Evolutionary conservation across 306 rosid genomes (phyloP), one percentile per base, ranked within the genome.

Genomic region (Malus orientalis): DNA sequence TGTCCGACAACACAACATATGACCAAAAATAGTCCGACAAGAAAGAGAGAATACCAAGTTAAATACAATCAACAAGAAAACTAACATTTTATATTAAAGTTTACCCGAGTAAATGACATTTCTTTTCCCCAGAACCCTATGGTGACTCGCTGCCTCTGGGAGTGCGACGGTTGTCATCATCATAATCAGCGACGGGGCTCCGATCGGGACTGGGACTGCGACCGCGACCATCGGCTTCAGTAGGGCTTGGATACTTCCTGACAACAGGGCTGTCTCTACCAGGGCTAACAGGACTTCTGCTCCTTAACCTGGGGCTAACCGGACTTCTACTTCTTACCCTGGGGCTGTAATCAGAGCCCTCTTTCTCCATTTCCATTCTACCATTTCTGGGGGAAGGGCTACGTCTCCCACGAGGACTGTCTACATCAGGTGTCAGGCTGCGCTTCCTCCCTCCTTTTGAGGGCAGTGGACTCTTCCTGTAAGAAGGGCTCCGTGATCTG

Each of bases 141-240:
- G 93, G 85, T 4, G 93, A 88, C 45, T 74, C 83, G 2, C 91
- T 85, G 67, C 85, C 89, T 79, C 89, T 74, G 5, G 86, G 91
- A 2, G 87, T 79, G 60, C 57, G 79, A 23, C 81, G 88, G 70
- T 68, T 75, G 44, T 81, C 84, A 66, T 81, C 90, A 54, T 89
- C 58, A 5, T 74, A 90, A 1, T 89, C 85, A 25, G 82, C 45
- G 12, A 9, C 40, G 45, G 97, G 96, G 83, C 95, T 92, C 83
- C 86, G 79, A 47, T 88, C 90, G 38, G 85, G 91, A 79, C 86
- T 85, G 0, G 69, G 82, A 45, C 87, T 84, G 16, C 20, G 83
- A 79, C 81, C 79, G 19, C 74, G 81, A 0, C 91, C 93, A 71
- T 88, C 86, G 8, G 71, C 67, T 77, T 82, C 87, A 3, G 62